Conservation (phyloP, 768 basidiomycete species). For the Serendipita vermifera region DNA sequence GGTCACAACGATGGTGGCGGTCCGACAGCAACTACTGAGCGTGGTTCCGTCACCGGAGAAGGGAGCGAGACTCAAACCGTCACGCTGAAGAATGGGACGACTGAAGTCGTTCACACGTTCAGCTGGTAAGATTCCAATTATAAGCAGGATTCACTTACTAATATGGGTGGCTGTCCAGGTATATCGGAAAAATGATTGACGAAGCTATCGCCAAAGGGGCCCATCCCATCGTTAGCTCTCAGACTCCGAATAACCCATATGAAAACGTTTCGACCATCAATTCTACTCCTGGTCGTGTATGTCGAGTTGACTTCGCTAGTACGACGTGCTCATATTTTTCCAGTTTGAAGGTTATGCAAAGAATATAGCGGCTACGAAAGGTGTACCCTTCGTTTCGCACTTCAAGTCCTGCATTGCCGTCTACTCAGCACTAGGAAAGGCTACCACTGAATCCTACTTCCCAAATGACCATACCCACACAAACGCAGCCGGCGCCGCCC, state of each 20-base stretch:
- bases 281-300: conserved; percentile 28
- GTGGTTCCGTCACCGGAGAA: no score
- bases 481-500: conserved; percentile 30
- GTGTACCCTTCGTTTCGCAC: conserved; percentile 34
- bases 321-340: not conserved
- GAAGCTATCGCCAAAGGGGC: conserved; percentile 36
- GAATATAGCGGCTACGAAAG: conserved; percentile 26
- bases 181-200: conserved; percentile 35
- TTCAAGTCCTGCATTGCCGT: conserved; percentile 33
- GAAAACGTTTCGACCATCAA: conserved; percentile 18
- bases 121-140: conserved; percentile 22
- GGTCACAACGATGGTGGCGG: conserved; percentile 38
- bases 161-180: conserved; percentile 17
- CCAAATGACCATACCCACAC: conserved; percentile 39
- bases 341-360: conserved; percentile 32
- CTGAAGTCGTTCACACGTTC: conserved; percentile 32
- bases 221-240: conserved; percentile 34
- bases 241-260: conserved; percentile 38
- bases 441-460: conserved; percentile 27
- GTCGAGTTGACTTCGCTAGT: conserved; percentile 19
- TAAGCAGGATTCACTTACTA: not conserved
- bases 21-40: conserved; percentile 20
- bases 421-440: conserved; percentile 29
- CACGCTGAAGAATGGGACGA: conserved; percentile 24
- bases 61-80: conserved; percentile 4